A percentile compares a stretch with the other conserved stretches of the same genome.
Conservation (phyloP, 2,329 filamentous ascomycete species). For the Stagonosporopsis tanaceti region DNA sequence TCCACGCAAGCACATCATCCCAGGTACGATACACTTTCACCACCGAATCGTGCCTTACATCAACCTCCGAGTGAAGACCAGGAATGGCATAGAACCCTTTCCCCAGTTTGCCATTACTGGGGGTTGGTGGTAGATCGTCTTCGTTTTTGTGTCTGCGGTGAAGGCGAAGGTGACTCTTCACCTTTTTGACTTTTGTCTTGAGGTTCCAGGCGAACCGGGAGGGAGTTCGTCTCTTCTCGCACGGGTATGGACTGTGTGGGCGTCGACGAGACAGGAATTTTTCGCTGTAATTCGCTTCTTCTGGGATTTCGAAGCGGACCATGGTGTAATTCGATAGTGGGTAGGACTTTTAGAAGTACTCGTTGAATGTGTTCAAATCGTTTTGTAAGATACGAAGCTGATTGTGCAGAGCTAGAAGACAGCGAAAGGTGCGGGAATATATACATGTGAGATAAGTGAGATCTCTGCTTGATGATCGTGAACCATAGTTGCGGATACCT, state of each 20-base stretch:
- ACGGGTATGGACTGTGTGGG: neutral
- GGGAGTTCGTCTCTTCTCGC: neutral
- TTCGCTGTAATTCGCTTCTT: neutral
- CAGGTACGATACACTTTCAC: neutral
- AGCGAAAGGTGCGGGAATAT: neutral
- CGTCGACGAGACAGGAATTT: neutral
- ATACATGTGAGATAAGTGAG: neutral
- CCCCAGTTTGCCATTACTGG: neutral
- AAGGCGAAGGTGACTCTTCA: neutral
- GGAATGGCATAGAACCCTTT: neutral
- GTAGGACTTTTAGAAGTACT: too few relatives aligned
- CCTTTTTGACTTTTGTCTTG: neutral
- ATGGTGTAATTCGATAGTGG: neutral
- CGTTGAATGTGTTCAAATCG: neutral
- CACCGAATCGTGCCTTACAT: neutral
- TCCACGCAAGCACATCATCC: neutral
- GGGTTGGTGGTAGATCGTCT: neutral
- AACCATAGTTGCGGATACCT: neutral
- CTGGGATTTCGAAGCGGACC: neutral
- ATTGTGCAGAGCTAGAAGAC: neutral
- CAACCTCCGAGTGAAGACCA: neutral
- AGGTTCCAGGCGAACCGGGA: neutral
- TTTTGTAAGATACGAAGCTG: neutral
- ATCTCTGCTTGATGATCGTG: neutral
- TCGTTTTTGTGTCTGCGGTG: neutral